Base-by-base conservation (phyloP, 192 early-diverging fungal species). In the Kappamyces sp. region DNA sequence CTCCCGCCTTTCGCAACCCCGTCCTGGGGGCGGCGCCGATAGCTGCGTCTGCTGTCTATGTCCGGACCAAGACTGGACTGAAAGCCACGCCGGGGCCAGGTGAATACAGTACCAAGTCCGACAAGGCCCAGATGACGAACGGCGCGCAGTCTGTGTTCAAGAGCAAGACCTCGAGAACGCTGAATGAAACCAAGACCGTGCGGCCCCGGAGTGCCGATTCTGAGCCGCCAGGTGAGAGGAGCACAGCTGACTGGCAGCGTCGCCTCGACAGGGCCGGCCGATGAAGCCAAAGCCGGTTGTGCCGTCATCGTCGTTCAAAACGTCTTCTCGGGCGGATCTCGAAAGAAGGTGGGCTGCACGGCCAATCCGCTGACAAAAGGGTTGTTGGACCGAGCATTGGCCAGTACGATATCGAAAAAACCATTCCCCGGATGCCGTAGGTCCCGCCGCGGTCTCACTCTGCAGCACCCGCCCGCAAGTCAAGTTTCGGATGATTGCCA, bases 1-100 rank as follows among this genome's bases (percentile, higher is more conserved):
- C 76, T n/a, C 51, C 67, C 8, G 61, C 67, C 39, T 78, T 78
- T 57, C 64, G 66, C 9, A 44, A 62, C 47, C 52, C 51, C 37
- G 41, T 38, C 50, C 40, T 37, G 44, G 42, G 47, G 48, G 23
- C 43, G 49, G 13, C 51, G 31, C 41, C 5, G 54, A 33, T 63
- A 15, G 64, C 57, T 13, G 63, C 38, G 51, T 48, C 47, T 46
- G 34, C 32, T 23, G 47, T 42, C 49, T 55, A 32, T 44, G 61
- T 50, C 48, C 37, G 23, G 23, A 44, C 41, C 46, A 63, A 36
- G 23, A 23, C 23, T 40, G 64, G 71, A 66, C 57, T 59, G 58
- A 50, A 64, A 64, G 37, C 60, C 12, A 47, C 39, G 32, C 60
- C 66, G 35, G 66, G 55, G 48, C 66, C 66, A 9, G 66, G 66